These are phyloP conservation scores for Coniella lustricola DNA, from an alignment of 2,329 filamentous ascomycete species.

Conservation along the genomic window DNA sequence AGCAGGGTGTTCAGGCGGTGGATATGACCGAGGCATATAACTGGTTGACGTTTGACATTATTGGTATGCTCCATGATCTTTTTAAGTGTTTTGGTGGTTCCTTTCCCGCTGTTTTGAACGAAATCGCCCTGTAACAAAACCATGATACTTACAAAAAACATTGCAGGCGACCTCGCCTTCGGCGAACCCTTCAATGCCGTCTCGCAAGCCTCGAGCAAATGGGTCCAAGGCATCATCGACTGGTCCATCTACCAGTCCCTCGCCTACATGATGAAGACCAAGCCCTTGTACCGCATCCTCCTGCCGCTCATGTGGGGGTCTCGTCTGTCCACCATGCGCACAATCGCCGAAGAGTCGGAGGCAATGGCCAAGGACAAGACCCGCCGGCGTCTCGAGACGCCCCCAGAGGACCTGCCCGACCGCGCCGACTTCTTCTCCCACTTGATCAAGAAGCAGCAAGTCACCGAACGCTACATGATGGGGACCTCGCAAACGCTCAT, in stretches of 20 bases:
- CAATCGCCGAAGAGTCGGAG: neutral
- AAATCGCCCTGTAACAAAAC: too few species aligned
- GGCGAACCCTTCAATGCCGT: slow-evolving; percentile 16
- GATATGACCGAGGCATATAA: slow-evolving; percentile 20
- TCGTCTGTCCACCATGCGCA: neutral
- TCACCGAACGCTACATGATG: neutral
- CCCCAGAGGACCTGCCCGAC: neutral
- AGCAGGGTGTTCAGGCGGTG: slow-evolving; percentile 8
- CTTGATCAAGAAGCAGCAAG: slow-evolving; percentile 9
- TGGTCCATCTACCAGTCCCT: neutral
- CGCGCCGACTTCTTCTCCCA: slow-evolving; percentile 11
- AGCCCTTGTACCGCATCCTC: neutral
- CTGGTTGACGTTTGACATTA: slow-evolving; percentile 26
- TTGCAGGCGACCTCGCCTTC: slow-evolving; percentile 22
- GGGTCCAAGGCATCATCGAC: slow-evolving; percentile 7
- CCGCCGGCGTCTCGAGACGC: slow-evolving; percentile 2
- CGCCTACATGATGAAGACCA: neutral
- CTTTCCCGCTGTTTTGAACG: too few species aligned
- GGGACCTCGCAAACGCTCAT: slow-evolving; percentile 3
- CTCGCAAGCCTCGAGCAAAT: slow-evolving; percentile 8
- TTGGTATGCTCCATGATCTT: too few species aligned
- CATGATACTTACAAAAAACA: too few species aligned
- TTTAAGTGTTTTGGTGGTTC: too few species aligned
- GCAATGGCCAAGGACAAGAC: slow-evolving; percentile 6
- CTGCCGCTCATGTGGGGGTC: neutral